phyloP scores from a whole-genome alignment of 192 early-diverging fungal genomes.

The Backusella psychrophila region DNA sequence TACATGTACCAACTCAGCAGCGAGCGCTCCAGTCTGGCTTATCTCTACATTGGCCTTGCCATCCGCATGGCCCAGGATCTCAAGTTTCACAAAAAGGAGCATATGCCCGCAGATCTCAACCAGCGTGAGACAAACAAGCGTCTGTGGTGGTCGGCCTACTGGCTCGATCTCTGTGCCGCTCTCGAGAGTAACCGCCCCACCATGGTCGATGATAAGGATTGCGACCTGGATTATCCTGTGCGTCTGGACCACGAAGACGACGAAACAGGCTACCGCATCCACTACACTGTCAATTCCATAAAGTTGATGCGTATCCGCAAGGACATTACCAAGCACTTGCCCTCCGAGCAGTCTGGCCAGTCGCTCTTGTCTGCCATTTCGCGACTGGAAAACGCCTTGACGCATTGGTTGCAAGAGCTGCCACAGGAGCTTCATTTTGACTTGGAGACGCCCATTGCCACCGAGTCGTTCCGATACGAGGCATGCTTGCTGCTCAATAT shows the following conservation, averaged over 20 bases:
- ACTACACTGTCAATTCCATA: conserved; percentile 40
- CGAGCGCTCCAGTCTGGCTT: conserved; percentile 37
- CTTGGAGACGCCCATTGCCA: conserved; percentile 21
- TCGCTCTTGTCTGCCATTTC: conserved; percentile 42
- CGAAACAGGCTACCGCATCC: conserved; percentile 35
- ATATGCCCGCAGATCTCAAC: conserved; percentile 29
- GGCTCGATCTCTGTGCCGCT: conserved; percentile 43
- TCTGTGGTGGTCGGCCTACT: conserved; percentile 44
- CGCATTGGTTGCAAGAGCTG: conserved; percentile 33
- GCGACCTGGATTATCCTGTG: conserved; percentile 39
- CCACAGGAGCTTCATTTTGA: conserved; percentile 35
- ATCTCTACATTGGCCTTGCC: conserved; percentile 41
- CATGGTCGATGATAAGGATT: conserved; percentile 44
- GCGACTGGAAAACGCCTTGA: conserved; percentile 37
- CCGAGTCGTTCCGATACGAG: conserved; percentile 34
- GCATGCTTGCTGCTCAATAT: conserved; percentile 38
- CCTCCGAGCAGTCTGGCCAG: conserved; percentile 42
- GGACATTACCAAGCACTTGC: conserved; percentile 44
- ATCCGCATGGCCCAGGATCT: conserved; percentile 45
- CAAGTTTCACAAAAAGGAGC: conserved; percentile 42
- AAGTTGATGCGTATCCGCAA: conserved; percentile 43
- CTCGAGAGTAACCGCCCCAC: conserved; percentile 41
- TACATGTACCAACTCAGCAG: conserved; percentile 43
- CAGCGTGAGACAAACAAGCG: conserved; percentile 40
- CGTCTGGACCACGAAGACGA: conserved; percentile 36